phyloP scores from a whole-genome alignment of 345 rosid genomes.

The Eucalyptus tenuipes region DNA sequence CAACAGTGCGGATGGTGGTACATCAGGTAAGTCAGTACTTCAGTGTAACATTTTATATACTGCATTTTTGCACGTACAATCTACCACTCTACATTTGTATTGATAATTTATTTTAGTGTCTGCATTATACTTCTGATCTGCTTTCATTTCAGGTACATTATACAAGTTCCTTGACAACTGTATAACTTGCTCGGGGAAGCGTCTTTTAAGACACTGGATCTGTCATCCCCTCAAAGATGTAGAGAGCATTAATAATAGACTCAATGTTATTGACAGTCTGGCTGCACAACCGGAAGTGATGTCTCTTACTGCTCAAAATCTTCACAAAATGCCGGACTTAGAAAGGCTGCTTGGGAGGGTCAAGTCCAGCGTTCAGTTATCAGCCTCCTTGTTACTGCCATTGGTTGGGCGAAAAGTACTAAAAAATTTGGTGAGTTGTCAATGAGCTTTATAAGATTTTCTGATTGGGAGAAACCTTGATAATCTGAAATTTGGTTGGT shows the following conservation, averaged over 20 bases:
- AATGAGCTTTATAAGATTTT: neutral
- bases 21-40: slow-evolving; percentile 41
- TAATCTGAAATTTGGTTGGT: neutral
- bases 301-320: slow-evolving; percentile 41
- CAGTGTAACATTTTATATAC: neutral
- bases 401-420: slow-evolving; percentile 59
- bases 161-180: slow-evolving; percentile 79
- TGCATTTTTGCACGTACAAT: neutral
- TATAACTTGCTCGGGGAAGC: slow-evolving; percentile 69
- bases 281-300: slow-evolving; percentile 35
- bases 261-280: slow-evolving; percentile 55
- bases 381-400: slow-evolving; percentile 54
- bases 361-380: slow-evolving; percentile 55
- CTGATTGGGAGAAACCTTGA: neutral
- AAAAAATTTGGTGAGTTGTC: slow-evolving; percentile 53
- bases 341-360: slow-evolving; percentile 83
- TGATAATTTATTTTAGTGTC: neutral
- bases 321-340: slow-evolving; percentile 70
- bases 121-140: neutral
- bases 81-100: neutral
- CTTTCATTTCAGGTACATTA: slow-evolving; percentile 59
- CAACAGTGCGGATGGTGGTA: slow-evolving; percentile 74
- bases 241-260: slow-evolving; percentile 61
- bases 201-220: slow-evolving; percentile 85
- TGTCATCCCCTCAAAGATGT: slow-evolving; percentile 88